Evolutionary conservation across 192 early-diverging fungal genomes (phyloP).

Genomic region (Pilobolus umbonatus): DNA sequence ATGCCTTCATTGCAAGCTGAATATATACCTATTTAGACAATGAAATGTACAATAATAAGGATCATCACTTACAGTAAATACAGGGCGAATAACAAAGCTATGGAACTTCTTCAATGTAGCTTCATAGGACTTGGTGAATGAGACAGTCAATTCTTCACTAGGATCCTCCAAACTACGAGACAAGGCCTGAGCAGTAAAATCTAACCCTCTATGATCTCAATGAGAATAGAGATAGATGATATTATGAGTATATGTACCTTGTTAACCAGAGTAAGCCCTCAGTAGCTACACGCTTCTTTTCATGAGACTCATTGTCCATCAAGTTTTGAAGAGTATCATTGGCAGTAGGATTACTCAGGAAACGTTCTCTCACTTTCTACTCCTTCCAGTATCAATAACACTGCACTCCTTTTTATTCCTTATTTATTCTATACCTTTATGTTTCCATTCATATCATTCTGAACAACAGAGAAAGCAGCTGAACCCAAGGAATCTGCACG

Average conservation of each 20-base stretch:
- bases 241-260: conserved; percentile 47
- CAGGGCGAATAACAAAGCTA: conserved; percentile 59
- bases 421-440: conserved; percentile 55
- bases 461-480: conserved; percentile 79
- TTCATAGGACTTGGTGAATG: conserved; percentile 72
- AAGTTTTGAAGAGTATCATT: conserved; percentile 82
- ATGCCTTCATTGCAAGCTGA: conserved; percentile 86
- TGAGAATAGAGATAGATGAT: neutral
- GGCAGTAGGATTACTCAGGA: conserved; percentile 54
- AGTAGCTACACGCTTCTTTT: conserved; percentile 81
- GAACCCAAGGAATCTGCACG: conserved; percentile 58
- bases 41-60: neutral
- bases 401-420: neutral
- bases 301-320: conserved; percentile 63
- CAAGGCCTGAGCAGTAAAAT: conserved; percentile 70
- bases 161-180: conserved; percentile 50
- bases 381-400: neutral
- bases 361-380: conserved; percentile 81
- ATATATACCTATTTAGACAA: neutral
- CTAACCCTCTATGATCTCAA: conserved; percentile 56
- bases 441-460: conserved; percentile 91
- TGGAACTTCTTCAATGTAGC: conserved; percentile 67
- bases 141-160: conserved; percentile 58
- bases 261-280: conserved; percentile 94
- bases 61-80: conserved; percentile 58